Percentiles rank a stretch among this genome's conserved stretches.
These are phyloP conservation scores for Phycomyces nitens DNA, from an alignment of 192 early-diverging fungal species.

Conservation along the genomic window DNA sequence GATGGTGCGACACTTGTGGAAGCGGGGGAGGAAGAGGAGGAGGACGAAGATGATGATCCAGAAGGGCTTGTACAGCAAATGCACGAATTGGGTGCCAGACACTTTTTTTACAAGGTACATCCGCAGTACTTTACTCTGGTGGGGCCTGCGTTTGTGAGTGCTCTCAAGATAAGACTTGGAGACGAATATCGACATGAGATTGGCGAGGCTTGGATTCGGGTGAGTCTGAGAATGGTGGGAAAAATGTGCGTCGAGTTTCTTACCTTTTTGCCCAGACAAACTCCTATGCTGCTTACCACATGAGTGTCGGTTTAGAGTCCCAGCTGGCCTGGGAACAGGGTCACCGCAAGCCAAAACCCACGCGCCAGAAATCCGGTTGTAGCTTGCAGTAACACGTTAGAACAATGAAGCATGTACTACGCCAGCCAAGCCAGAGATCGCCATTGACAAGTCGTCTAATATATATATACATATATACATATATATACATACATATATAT, in stretches of 20 bases:
- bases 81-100: slow-evolving; percentile 24
- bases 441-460: not conserved
- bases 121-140: slow-evolving; percentile 17
- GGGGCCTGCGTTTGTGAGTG: slow-evolving; percentile 18
- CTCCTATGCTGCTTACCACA: slow-evolving; percentile 19
- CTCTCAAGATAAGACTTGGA: slow-evolving; percentile 15
- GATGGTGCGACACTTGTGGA: no score
- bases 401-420: no score
- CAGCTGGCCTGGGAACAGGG: slow-evolving; percentile 26
- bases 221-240: not conserved
- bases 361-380: no score
- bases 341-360: not conserved
- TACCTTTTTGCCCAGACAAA: slow-evolving; percentile 1
- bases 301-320: slow-evolving; percentile 23
- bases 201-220: slow-evolving; percentile 20
- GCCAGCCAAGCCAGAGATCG: no score
- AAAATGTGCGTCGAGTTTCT: no score
- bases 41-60: slow-evolving; percentile 3
- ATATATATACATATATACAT: not conserved
- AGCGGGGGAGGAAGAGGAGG: no score
- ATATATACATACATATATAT: not conserved
- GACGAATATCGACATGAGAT: slow-evolving; percentile 20
- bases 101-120: slow-evolving; percentile 21
- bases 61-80: slow-evolving; percentile 12
- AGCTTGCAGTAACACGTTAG: no score